Evolutionary conservation across 192 early-diverging fungal genomes (phyloP).

Genomic region (Backusella liffmaniae): DNA sequence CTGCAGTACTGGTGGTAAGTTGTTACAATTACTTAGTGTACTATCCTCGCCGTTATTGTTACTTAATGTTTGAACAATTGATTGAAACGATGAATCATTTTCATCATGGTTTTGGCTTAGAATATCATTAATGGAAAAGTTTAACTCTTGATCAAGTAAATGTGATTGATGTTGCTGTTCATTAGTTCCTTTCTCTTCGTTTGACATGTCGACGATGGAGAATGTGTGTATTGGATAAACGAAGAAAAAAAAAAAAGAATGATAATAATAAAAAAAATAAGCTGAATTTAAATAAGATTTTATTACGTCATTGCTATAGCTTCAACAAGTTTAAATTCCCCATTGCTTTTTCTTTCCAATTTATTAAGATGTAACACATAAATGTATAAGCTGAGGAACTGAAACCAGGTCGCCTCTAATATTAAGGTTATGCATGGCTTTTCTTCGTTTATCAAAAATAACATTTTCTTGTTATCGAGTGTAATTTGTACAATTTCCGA

Average conservation of each 20-base stretch:
- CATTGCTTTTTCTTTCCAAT: too few species aligned
- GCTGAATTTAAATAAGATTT: background rate
- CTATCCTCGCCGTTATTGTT: slow-evolving; percentile 12
- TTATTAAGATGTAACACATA: too few species aligned
- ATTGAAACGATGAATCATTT: slow-evolving; percentile 22
- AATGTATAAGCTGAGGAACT: too few species aligned
- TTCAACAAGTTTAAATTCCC: too few species aligned
- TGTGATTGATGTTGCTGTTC: slow-evolving; percentile 7
- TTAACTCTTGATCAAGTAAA: background rate
- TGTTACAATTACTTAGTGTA: background rate
- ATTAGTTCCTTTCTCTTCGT: slow-evolving; percentile 3
- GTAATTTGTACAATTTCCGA: too few species aligned
- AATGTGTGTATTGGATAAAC: background rate
- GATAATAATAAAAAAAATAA: background rate
- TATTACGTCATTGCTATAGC: background rate
- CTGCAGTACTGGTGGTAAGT: slow-evolving; percentile 23
- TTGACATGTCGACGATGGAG: slow-evolving; percentile 4
- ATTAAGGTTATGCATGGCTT: too few species aligned
- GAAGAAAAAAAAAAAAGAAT: background rate
- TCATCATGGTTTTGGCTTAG: slow-evolving; percentile 3
- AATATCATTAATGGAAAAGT: slow-evolving; percentile 25
- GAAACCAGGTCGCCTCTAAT: too few species aligned
- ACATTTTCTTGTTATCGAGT: too few species aligned
- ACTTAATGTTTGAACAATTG: slow-evolving; percentile 19
- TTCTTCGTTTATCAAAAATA: too few species aligned